Conservation (phyloP, 768 basidiomycete genomes). For the Leccinum disarticulatum region DNA sequence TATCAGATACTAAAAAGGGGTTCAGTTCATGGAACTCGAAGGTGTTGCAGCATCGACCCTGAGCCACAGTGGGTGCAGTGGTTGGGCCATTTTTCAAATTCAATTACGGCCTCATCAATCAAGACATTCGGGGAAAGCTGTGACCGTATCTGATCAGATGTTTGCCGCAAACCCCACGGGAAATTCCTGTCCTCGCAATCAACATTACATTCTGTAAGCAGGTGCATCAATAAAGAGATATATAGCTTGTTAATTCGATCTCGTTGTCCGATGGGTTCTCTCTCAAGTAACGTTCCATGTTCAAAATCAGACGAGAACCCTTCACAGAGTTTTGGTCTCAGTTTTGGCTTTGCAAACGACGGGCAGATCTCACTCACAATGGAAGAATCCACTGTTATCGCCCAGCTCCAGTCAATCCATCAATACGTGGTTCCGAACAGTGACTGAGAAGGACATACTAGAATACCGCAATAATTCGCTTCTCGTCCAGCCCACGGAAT, state of each 20-base stretch:
- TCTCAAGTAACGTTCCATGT: constrained; percentile 22
- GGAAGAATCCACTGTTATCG: constrained; percentile 11
- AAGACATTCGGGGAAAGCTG: not conserved
- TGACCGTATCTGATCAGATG: not conserved
- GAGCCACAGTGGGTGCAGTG: not conserved
- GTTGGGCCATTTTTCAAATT: not conserved
- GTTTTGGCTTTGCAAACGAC: not conserved
- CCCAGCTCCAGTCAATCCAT: constrained; percentile 15
- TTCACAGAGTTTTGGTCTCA: not conserved
- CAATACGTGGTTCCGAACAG: not conserved
- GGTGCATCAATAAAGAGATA: constrained; percentile 3
- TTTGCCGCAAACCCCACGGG: not conserved
- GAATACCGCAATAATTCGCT: not conserved
- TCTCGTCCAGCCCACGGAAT: not conserved
- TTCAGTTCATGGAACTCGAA: not conserved
- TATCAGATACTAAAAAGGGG: not conserved
- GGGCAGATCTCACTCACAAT: constrained; percentile 14
- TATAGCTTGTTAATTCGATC: constrained; percentile 11
- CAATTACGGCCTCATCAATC: not conserved
- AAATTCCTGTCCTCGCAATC: not conserved
- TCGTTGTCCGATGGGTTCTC: constrained; percentile 1
- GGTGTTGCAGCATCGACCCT: not conserved
- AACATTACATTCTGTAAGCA: not conserved
- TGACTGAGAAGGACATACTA: constrained; percentile 4
- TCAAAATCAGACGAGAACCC: constrained; percentile 26